Evolutionary conservation across 176 grass and related monocot species (phyloP), one percentile per base, ranked within the genome.

Genomic region (Ensete ventricosum): DNA sequence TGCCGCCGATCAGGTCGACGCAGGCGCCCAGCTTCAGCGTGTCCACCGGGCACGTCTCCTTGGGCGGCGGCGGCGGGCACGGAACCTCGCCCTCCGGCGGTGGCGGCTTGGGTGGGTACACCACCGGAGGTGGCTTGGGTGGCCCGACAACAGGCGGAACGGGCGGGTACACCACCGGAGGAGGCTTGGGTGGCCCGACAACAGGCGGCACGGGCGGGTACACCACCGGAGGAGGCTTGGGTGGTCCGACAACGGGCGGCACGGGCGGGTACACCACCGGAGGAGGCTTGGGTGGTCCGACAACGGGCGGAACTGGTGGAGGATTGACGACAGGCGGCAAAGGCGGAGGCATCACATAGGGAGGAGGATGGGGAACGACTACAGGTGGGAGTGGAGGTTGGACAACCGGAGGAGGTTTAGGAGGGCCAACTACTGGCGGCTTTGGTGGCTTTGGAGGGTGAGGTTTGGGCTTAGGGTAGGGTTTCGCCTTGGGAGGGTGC

Each of bases 1-100:
- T 23, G 25, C 77, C 65, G 9, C 77, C 51, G 1, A 79, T 24
- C 24, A 79, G 52, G 26, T 79, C 65, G 21, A 70, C 65, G 10
- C 77, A 79, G 26, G 52, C 52, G 53, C 34, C 17, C 9, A 71
- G 77, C 77, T 79, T 79, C 17, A 70, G 25, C 11, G 65, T 49
- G 66, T 71, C 66, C 57, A 66, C 21, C n/a, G 75, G 75, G 29
- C 59, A 77, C 4, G 29, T 25, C 12, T 14, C 54, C 5, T n/a
- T 6, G 11, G 25, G 6, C 27, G 43, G 26, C 51, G 75, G 76
- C 5, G 62, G 49, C 11, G 76, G 76, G 13, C 57, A 24, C 11
- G 43, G 60, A 10, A 62, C 20, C 10, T 60, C 57, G 27, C 27
- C 27, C 57, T 7, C 2, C 16, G 57, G 57, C 7, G 57, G 57